Base-by-base conservation (phyloP, 2,329 filamentous ascomycete genomes). In the Aspergillus brasiliensis region DNA sequence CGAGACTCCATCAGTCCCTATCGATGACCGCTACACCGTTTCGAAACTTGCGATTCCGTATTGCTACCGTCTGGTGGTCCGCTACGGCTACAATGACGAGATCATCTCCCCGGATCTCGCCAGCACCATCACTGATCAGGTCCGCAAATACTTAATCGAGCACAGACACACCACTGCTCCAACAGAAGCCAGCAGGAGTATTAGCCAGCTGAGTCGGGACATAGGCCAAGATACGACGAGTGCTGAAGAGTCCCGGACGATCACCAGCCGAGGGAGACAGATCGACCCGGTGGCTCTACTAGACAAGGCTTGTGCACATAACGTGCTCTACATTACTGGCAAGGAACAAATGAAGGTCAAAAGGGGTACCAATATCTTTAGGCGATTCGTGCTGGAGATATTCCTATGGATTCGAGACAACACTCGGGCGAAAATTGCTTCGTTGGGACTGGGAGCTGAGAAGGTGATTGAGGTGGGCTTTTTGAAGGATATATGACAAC, bases 41-140 rank as follows among this genome's bases (percentile, higher is more conserved):
- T 57, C 47, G 27, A 48, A 66, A 23, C 73, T 80, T 6, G 71
- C 77, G 0, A 74, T 90, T 17, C 85, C 85, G 0, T 84, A 86
- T 31, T 88, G 86, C 65, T 92, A 91, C 70, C 84, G 88, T 3
- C 79, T 92, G 8, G 85, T 89, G 2, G 81, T 91, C 2, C 84
- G 89, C 11, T 87, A 91, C 68, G 90, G 90, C 1, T 92, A 89
- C 72, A 89, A 85, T 73, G 90, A 92, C 66, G 84, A 89, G 62
- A 83, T 91, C 27, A 81, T 92, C 48, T 88, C 84, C 0, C 84
- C 84, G 0, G 84, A 90, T 59, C 80, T 92, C 6, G 87, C 82
- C 0, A 76, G 80, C 1, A 70, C 88, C 1, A 82, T 91, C 28
- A 83, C 83, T 55, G 82, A 88, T 57, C 82, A 90, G 60, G 77